Percentiles rank a stretch among this genome's conserved stretches.
These are phyloP conservation scores for Yamadazyma kitorensis DNA, from an alignment of 805 yeast species.

Conservation along the genomic window DNA sequence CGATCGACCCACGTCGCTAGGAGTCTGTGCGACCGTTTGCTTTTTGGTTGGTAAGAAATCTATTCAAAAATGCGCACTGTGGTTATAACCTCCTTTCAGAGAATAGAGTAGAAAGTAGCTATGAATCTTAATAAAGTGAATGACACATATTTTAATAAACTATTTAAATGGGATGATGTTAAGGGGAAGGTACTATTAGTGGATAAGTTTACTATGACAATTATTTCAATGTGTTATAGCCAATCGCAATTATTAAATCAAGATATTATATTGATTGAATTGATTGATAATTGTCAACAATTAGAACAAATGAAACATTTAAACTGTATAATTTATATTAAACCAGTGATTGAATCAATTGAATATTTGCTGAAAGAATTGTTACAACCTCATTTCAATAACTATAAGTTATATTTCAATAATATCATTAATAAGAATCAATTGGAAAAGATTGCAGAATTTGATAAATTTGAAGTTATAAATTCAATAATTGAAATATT, in stretches of 20 bases:
- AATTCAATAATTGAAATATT: slow-evolving; percentile 76
- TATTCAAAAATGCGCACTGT: no score
- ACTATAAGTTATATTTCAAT: slow-evolving; percentile 75
- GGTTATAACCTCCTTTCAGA: no score
- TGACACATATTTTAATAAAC: slow-evolving; percentile 28
- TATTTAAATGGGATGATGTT: slow-evolving; percentile 17
- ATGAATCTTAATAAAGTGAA: slow-evolving; percentile 26
- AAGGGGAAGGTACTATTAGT: slow-evolving; percentile 57
- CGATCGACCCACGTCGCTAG: no score
- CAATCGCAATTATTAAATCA: slow-evolving; percentile 80
- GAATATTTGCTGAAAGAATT: slow-evolving; percentile 63
- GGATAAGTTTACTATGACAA: slow-evolving; percentile 76
- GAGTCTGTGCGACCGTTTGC: no score
- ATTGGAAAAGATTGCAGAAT: slow-evolving; percentile 83
- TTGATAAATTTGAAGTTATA: slow-evolving; percentile 83
- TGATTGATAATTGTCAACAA: slow-evolving; percentile 52
- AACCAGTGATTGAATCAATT: slow-evolving; percentile 68
- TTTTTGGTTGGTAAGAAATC: no score
- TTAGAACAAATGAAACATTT: slow-evolving; percentile 65
- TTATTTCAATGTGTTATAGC: slow-evolving; percentile 84
- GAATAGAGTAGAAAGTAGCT: no score
- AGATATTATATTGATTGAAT: slow-evolving; percentile 81
- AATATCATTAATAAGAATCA: slow-evolving; percentile 73
- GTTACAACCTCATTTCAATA: slow-evolving; percentile 71
- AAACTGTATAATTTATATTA: slow-evolving; percentile 73